Conservation (phyloP, 2,329 filamentous ascomycete genomes). For the Beauveria pseudobassiana region DNA sequence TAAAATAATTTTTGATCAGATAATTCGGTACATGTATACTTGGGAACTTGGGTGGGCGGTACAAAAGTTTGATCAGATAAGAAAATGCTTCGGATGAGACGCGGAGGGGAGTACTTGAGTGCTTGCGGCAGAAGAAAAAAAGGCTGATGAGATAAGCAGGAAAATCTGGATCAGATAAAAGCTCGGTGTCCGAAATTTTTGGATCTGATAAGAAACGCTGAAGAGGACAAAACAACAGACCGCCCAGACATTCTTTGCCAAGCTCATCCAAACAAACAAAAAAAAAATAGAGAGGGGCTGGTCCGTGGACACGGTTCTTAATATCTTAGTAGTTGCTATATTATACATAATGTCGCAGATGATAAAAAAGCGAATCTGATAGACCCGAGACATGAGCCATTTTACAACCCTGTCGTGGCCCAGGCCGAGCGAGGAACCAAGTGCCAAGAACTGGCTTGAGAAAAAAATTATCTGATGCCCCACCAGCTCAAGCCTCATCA, state of each 20-base stretch:
- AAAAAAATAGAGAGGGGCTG: not conserved
- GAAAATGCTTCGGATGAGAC: no score
- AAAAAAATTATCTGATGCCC: constrained; percentile 28
- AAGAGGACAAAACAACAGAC: no score
- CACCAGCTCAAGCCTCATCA: not conserved
- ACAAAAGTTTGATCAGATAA: no score
- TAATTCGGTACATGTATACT: constrained; percentile 1
- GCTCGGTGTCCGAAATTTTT: no score
- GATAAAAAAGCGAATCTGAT: not conserved
- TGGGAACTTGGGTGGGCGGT: no score
- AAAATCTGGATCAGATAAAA: no score
- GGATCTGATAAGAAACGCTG: no score
- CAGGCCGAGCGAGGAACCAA: not conserved
- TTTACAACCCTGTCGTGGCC: not conserved
- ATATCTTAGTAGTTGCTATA: not conserved
- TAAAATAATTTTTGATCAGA: constrained; percentile 2
- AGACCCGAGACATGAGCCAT: constrained; percentile 8
- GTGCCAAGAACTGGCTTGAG: not conserved
- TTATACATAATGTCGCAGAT: not conserved
- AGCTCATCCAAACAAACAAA: no score
- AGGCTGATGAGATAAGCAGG: no score
- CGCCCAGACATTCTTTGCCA: no score
- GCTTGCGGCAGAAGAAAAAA: no score
- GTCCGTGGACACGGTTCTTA: not conserved
- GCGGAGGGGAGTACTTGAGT: no score